A percentile compares a stretch with the other conserved stretches of the same genome.
Conservation (phyloP, 257 asterid species). For the Nemophila menziesii region DNA sequence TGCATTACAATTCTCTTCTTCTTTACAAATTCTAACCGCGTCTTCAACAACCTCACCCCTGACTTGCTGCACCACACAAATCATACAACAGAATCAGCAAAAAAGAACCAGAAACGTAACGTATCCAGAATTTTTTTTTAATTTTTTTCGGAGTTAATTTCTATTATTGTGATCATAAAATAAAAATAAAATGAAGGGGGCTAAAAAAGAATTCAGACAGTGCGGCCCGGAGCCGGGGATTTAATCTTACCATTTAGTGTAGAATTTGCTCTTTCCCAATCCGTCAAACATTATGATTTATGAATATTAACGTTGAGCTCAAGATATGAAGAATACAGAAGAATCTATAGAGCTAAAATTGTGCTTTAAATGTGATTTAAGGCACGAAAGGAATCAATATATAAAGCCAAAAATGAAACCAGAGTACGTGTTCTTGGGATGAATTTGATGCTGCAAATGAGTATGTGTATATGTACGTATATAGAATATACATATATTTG, state of each 20-base stretch:
- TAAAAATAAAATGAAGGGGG: too few relatives aligned
- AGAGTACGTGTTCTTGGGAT: constrained; percentile 16
- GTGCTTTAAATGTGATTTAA: constrained; percentile 17
- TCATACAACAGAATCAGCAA: constrained; percentile 1
- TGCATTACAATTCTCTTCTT: constrained; percentile 65
- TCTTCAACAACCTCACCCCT: constrained; percentile 39
- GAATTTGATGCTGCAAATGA: too few relatives aligned
- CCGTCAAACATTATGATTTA: constrained; percentile 39
- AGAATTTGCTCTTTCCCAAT: constrained; percentile 57
- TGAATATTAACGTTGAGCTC: not conserved
- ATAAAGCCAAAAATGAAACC: constrained; percentile 26
- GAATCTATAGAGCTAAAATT: not conserved
- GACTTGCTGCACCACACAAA: constrained; percentile 45
- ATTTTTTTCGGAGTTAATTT: too few relatives aligned
- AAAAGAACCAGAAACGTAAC: not conserved
- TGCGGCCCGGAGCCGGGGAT: too few relatives aligned
- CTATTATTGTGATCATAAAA: too few relatives aligned
- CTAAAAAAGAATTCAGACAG: too few relatives aligned
- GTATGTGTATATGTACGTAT: not conserved
- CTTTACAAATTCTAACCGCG: constrained; percentile 49
- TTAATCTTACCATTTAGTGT: constrained; percentile 48
- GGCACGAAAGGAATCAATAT: constrained; percentile 18
- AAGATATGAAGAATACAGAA: constrained; percentile 4
- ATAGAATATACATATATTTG: not conserved
- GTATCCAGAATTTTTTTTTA: not conserved